Percentiles rank a stretch among this genome's conserved stretches.
Conservation (phyloP, 2,329 filamentous ascomycete species). For the Passalora sequoiae region DNA sequence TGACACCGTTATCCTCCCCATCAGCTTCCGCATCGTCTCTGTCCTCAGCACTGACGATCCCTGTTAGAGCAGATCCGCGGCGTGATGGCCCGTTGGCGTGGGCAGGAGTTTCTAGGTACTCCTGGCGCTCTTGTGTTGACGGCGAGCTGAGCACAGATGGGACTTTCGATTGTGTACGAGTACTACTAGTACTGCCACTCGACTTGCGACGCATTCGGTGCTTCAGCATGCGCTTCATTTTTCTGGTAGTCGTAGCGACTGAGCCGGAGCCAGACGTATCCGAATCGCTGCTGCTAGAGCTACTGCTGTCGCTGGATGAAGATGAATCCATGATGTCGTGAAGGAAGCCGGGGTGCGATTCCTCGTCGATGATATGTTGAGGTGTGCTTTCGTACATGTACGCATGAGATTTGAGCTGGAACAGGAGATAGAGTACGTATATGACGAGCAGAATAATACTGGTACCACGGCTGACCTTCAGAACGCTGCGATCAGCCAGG, state of each 20-base stretch:
- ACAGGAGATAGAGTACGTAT: conserved; percentile 77
- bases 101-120: conserved; percentile 37
- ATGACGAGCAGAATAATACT: conserved; percentile 80
- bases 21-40: conserved; percentile 51
- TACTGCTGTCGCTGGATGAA: conserved; percentile 49
- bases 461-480: conserved; percentile 83
- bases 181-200: conserved; percentile 64
- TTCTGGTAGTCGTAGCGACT: conserved; percentile 60
- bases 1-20: conserved; percentile 33
- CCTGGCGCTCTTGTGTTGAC: conserved; percentile 36
- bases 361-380: conserved; percentile 87
- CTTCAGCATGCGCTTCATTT: conserved; percentile 66
- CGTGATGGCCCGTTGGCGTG: conserved; percentile 27
- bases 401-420: conserved; percentile 85
- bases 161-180: conserved; percentile 40
- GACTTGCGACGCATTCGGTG: conserved; percentile 70
- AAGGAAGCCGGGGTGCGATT: conserved; percentile 77
- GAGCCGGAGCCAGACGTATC: conserved; percentile 61
- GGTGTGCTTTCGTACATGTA: conserved; percentile 92
- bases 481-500: conserved; percentile 63
- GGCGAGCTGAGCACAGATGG: conserved; percentile 44
- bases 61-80: conserved; percentile 35
- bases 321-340: conserved; percentile 76
- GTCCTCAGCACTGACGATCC: conserved; percentile 46
- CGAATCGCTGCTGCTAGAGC: conserved; percentile 51